Percentiles rank a stretch among this genome's conserved stretches.
Evolutionary conservation across 352 stramenopile genomes (phyloP).

Genomic region (Thalassiosira livingstoniorum): DNA sequence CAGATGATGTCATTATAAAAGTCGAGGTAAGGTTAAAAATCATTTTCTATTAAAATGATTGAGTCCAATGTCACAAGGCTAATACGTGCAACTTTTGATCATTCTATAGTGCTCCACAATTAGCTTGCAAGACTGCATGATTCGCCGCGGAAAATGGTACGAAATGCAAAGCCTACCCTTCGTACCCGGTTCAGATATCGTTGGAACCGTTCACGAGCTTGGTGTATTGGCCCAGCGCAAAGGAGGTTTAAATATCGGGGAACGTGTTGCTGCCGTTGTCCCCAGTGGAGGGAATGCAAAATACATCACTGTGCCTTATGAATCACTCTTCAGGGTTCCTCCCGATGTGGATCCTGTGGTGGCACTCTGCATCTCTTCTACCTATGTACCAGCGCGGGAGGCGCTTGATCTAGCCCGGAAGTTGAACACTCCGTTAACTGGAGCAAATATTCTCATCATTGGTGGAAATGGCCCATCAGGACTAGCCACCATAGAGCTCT

Average conservation of each 20-base stretch:
- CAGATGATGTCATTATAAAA: conserved; percentile 21
- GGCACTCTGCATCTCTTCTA: conserved; percentile 69
- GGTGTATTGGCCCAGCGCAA: conserved; percentile 22
- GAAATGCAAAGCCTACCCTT: conserved; percentile 65
- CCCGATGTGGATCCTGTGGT: conserved; percentile 60
- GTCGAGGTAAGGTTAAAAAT: conserved; percentile 6
- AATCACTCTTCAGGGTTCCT: conserved; percentile 70
- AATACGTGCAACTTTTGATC: background rate
- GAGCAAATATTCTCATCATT: conserved; percentile 68
- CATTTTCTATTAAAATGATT: background rate
- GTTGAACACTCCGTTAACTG: conserved; percentile 52
- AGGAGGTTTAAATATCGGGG: conserved; percentile 44
- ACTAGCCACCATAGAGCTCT: conserved; percentile 71
- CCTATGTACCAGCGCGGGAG: conserved; percentile 75
- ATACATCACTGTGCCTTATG: conserved; percentile 65
- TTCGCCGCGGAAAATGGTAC: conserved; percentile 69
- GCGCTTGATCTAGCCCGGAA: conserved; percentile 58
- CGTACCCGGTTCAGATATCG: conserved; percentile 74
- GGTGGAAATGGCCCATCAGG: conserved; percentile 68
- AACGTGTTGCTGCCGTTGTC: conserved; percentile 62
- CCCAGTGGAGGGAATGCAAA: conserved; percentile 75
- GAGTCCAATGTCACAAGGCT: background rate
- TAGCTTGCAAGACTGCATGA: conserved; percentile 73
- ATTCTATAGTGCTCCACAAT: conserved; percentile 62
- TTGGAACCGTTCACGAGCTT: conserved; percentile 71